Percentiles rank a stretch among this genome's conserved stretches.
Conservation (phyloP, 108 stramenopile genomes). For the Mediolabrus comicus region DNA sequence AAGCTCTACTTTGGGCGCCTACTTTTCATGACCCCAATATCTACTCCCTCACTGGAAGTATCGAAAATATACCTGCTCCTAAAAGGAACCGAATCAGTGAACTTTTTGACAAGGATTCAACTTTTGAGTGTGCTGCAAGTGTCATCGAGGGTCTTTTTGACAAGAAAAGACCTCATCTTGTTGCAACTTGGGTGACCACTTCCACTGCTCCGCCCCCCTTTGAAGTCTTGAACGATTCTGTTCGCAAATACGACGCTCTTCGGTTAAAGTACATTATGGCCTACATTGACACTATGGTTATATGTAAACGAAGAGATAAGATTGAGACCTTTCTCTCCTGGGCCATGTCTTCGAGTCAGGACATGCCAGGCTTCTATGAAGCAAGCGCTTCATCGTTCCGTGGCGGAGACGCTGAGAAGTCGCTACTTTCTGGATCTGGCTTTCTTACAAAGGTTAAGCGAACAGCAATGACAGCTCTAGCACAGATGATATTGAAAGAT, state of each 20-base stretch:
- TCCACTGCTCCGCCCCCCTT: conserved; percentile 64
- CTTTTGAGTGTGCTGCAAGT: conserved; percentile 52
- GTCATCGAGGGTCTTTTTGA: conserved; percentile 72
- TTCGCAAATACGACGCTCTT: conserved; percentile 80
- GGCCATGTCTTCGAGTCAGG: conserved; percentile 49
- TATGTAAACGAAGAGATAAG: conserved; percentile 44
- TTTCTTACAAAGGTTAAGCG: conserved; percentile 63
- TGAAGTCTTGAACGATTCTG: conserved; percentile 69
- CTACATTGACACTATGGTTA: conserved; percentile 57
- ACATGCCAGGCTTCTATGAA: conserved; percentile 71
- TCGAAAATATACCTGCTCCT: conserved; percentile 45
- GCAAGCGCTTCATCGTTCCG: conserved; percentile 52
- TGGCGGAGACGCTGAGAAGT: conserved; percentile 49
- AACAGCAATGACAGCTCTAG: conserved; percentile 54
- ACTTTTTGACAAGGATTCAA: conserved; percentile 49
- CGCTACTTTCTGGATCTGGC: conserved; percentile 43
- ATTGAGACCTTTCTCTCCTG: conserved; percentile 65
- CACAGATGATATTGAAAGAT: conserved; percentile 59
- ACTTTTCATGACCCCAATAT: conserved; percentile 57
- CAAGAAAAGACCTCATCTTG: conserved; percentile 71
- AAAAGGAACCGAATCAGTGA: conserved; percentile 53
- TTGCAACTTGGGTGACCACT: conserved; percentile 86
- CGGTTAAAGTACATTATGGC: conserved; percentile 79
- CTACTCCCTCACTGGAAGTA: conserved; percentile 34
- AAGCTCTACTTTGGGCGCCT: conserved; percentile 83